These are phyloP conservation scores for Candida wancherniae DNA, from an alignment of 805 yeast species.

Conservation along the genomic window DNA sequence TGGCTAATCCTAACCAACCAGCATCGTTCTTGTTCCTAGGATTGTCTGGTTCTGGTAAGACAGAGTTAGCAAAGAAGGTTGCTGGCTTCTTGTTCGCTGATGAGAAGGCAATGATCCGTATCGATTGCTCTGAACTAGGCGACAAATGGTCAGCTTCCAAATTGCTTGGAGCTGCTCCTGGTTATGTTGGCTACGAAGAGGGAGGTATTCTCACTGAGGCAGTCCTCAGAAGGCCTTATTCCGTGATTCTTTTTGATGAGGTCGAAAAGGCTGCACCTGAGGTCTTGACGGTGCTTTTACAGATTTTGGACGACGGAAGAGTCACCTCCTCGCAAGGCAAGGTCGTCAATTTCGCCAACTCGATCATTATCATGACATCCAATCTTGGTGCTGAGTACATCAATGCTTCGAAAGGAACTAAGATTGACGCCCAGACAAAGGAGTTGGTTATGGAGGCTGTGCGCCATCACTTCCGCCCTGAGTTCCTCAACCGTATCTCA, in stretches of 20 bases:
- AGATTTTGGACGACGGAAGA: slow-evolving; percentile 94
- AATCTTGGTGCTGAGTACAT: slow-evolving; percentile 93
- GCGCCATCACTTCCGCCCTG: slow-evolving; percentile 90
- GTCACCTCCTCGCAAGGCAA: slow-evolving; percentile 93
- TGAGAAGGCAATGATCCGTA: slow-evolving; percentile 94
- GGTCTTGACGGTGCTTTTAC: slow-evolving; percentile 85
- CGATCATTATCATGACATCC: slow-evolving; percentile 93
- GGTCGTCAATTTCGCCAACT: slow-evolving; percentile 85
- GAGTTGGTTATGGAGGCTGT: slow-evolving; percentile 81
- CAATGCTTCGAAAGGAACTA: slow-evolving; percentile 58
- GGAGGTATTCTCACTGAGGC: slow-evolving; percentile 97
- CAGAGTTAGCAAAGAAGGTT: slow-evolving; percentile 93
- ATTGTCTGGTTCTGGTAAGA: slow-evolving; percentile 96
- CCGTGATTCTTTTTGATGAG: slow-evolving; percentile 94
- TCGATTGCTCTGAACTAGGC: slow-evolving; percentile 93
- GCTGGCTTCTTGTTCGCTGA: slow-evolving; percentile 96
- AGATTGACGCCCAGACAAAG: slow-evolving; percentile 63
- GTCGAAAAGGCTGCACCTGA: slow-evolving; percentile 99
- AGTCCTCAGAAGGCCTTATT: slow-evolving; percentile 84
- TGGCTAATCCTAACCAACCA: slow-evolving; percentile 95
- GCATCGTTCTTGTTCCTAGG: slow-evolving; percentile 94
- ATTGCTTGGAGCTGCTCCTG: slow-evolving; percentile 95
- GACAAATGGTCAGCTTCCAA: slow-evolving; percentile 96
- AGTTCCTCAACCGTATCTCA: slow-evolving; percentile 92
- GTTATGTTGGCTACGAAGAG: slow-evolving; percentile 91